These are phyloP conservation scores for Backusella mclennaniae DNA, from an alignment of 192 early-diverging fungal species.

Conservation along the genomic window DNA sequence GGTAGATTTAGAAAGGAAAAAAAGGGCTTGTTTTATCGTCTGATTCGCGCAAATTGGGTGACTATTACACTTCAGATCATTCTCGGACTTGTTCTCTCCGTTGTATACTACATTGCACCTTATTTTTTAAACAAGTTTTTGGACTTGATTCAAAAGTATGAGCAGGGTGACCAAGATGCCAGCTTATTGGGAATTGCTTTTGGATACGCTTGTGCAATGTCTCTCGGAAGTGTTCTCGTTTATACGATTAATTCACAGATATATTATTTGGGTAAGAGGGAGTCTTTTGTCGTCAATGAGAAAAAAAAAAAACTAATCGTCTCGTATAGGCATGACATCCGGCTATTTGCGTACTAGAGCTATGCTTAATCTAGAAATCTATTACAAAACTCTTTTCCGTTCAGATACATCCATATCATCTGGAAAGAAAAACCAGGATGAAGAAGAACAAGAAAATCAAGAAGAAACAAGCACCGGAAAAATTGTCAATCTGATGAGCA, in stretches of 20 bases:
- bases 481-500: constrained; percentile 71
- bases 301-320: constrained; percentile 36
- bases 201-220: constrained; percentile 48
- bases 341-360: constrained; percentile 26
- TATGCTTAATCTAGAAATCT: constrained; percentile 51
- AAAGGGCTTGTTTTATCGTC: not conserved
- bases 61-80: not conserved
- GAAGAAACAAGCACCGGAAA: constrained; percentile 45
- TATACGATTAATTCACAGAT: not conserved
- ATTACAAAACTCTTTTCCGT: constrained; percentile 54
- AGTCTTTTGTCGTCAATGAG: constrained; percentile 20
- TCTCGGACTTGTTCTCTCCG: not conserved
- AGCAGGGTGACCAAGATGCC: not conserved
- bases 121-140: constrained; percentile 30
- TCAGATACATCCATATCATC: constrained; percentile 42
- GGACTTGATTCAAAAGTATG: constrained; percentile 18
- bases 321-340: not conserved
- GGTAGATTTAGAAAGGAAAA: constrained; percentile 12
- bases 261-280: not conserved
- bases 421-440: constrained; percentile 4
- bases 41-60: not conserved
- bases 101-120: constrained; percentile 13
- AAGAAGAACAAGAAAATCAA: constrained; percentile 30
- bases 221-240: constrained; percentile 16
- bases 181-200: constrained; percentile 52